These are phyloP conservation scores for Apiospora koreana DNA, from an alignment of 2,329 filamentous ascomycete species.

Conservation along the genomic window DNA sequence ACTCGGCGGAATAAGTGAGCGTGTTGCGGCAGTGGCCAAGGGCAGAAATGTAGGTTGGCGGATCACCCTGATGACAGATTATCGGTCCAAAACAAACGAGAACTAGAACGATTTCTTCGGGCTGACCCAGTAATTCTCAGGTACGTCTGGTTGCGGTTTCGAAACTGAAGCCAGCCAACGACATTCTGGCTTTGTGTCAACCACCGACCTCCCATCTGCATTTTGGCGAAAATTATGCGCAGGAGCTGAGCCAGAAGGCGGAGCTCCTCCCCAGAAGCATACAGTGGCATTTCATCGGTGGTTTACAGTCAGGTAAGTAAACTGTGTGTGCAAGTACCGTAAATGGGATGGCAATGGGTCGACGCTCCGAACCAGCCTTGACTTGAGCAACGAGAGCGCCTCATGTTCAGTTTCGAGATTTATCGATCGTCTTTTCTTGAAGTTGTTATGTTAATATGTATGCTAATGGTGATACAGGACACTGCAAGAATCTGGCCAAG, in stretches of 20 bases:
- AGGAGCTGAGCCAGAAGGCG: slow-evolving; percentile 87
- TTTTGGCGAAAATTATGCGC: slow-evolving; percentile 96
- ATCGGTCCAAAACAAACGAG: background rate
- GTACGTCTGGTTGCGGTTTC: slow-evolving; percentile 91
- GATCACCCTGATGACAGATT: background rate
- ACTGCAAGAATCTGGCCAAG: slow-evolving; percentile 84
- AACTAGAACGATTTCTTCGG: background rate
- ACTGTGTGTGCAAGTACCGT: background rate
- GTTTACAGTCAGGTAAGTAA: slow-evolving; percentile 71
- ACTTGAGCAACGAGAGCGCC: background rate
- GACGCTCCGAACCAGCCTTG: background rate
- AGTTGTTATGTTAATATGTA: background rate
- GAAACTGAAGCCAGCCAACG: slow-evolving; percentile 90
- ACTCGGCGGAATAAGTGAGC: slow-evolving; percentile 59
- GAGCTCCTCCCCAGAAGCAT: slow-evolving; percentile 74
- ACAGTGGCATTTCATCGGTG: slow-evolving; percentile 96
- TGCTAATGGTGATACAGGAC: slow-evolving; percentile 55
- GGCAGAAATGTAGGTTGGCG: slow-evolving; percentile 52
- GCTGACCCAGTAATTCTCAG: slow-evolving; percentile 38
- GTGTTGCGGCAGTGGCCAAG: slow-evolving; percentile 54
- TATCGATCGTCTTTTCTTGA: background rate
- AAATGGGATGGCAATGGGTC: background rate
- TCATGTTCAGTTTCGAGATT: background rate
- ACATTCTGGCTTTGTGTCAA: slow-evolving; percentile 82
- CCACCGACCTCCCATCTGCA: slow-evolving; percentile 64